A percentile compares a stretch with the other conserved stretches of the same genome.
These are phyloP conservation scores for Rhizophora apiculata DNA, from an alignment of 345 rosid species.

Conservation along the genomic window DNA sequence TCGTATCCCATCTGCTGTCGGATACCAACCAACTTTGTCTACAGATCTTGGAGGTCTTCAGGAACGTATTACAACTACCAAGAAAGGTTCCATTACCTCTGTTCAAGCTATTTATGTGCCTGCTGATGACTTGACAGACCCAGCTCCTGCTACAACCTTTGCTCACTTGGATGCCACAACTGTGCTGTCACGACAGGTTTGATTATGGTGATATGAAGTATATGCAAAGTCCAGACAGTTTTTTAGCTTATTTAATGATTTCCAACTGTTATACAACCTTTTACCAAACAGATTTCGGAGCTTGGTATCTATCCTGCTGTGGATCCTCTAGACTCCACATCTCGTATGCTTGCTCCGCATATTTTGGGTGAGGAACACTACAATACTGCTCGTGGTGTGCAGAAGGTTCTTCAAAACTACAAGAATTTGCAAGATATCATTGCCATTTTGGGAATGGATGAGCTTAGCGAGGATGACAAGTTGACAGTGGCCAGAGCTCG, in stretches of 20 bases:
- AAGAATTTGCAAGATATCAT: conserved; percentile 98
- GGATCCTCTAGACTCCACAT: conserved; percentile 95
- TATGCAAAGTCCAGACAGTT: background rate
- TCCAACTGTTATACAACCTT: background rate
- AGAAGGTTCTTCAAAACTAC: conserved; percentile 95
- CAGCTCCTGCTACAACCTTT: conserved; percentile 95
- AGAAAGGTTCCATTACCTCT: conserved; percentile 95
- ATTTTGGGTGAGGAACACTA: conserved; percentile 93
- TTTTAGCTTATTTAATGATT: background rate
- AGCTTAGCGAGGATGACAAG: conserved; percentile 99
- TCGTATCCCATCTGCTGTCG: conserved; percentile 98
- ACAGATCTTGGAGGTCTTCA: conserved; percentile 99
- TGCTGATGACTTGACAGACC: conserved; percentile 99
- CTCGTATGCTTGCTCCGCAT: conserved; percentile 97
- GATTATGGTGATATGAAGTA: background rate
- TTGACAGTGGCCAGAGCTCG: conserved; percentile 97
- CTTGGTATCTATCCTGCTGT: conserved; percentile 99
- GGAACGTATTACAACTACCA: conserved; percentile 97
- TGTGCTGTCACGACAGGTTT: conserved; percentile 92
- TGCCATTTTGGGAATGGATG: conserved; percentile 99
- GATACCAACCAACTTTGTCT: conserved; percentile 97
- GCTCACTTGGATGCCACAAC: conserved; percentile 99
- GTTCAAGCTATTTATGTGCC: conserved; percentile 99
- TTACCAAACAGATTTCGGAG: conserved; percentile 66
- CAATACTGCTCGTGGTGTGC: conserved; percentile 96